phyloP scores from a whole-genome alignment of 2,329 filamentous ascomycete genomes.

The Epicoccum sorghinum region DNA sequence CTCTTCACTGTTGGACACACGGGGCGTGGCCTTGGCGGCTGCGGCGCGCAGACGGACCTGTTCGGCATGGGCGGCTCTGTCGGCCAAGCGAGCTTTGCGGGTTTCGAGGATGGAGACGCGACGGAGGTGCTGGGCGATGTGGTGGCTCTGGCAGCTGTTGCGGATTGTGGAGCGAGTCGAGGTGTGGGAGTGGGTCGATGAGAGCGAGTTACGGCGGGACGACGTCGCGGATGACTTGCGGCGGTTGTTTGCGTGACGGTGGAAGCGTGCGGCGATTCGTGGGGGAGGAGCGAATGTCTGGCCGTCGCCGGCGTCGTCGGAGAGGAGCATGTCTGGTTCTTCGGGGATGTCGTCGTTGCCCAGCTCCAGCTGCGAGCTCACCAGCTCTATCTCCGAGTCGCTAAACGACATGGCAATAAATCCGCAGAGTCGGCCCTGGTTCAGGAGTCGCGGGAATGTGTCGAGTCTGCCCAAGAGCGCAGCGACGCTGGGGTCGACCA shows the following conservation, averaged over 20 bases:
- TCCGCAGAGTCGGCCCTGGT: slow-evolving; percentile 8
- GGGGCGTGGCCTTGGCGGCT: slow-evolving; percentile 71
- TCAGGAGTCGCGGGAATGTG: slow-evolving; percentile 28
- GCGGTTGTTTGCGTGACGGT: slow-evolving; percentile 67
- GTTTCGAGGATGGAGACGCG: slow-evolving; percentile 81
- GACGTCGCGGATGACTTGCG: slow-evolving; percentile 78
- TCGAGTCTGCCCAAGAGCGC: slow-evolving; percentile 22
- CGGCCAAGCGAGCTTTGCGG: slow-evolving; percentile 78
- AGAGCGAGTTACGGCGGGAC: slow-evolving; percentile 79
- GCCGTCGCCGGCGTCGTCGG: slow-evolving; percentile 47
- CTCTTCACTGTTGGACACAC: slow-evolving; percentile 73
- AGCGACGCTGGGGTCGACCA: slow-evolving; percentile 19
- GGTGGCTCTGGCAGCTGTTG: slow-evolving; percentile 71
- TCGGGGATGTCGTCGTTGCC: slow-evolving; percentile 50
- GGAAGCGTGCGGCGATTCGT: slow-evolving; percentile 79
- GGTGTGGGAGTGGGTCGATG: slow-evolving; percentile 74
- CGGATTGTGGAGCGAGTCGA: slow-evolving; percentile 63
- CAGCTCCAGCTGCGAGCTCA: slow-evolving; percentile 33
- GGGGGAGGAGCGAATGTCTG: slow-evolving; percentile 69
- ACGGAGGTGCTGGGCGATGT: slow-evolving; percentile 78
- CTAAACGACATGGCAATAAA: slow-evolving; percentile 37
- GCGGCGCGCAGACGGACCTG: slow-evolving; percentile 80
- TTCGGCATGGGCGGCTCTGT: slow-evolving; percentile 81
- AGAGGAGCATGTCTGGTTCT: slow-evolving; percentile 49
- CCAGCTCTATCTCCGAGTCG: slow-evolving; percentile 42